phyloP scores from a whole-genome alignment of 169 alveolate species.

The Perkinsus olseni region DNA sequence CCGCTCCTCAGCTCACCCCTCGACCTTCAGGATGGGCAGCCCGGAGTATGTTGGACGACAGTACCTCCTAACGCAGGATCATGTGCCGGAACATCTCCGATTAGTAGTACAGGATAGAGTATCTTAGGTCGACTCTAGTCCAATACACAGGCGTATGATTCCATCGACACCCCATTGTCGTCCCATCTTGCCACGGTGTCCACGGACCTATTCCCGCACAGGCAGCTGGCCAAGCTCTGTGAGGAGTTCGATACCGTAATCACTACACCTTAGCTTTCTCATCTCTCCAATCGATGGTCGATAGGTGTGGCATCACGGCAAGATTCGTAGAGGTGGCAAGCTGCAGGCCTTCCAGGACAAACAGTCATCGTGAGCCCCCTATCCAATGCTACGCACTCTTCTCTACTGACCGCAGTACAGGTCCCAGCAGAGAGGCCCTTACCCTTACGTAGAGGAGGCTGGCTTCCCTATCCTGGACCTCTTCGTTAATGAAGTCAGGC shows the following conservation, averaged over 20 bases:
- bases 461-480: background rate
- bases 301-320: background rate
- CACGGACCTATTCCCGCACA: background rate
- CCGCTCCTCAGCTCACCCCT: background rate
- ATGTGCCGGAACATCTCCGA: background rate
- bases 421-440: background rate
- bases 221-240: background rate
- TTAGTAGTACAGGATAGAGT: background rate
- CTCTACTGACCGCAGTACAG: background rate
- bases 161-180: background rate
- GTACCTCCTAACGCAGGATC: background rate
- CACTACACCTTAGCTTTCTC: background rate
- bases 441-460: background rate
- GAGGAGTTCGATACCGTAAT: background rate
- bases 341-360: background rate
- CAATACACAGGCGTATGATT: background rate
- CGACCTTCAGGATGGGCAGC: background rate
- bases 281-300: background rate
- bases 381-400: too few species aligned
- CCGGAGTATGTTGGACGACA: background rate
- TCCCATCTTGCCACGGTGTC: background rate
- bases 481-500: background rate
- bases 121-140: background rate
- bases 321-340: background rate
- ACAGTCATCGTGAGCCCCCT: background rate